Percentiles rank a stretch among this genome's conserved stretches.
These are phyloP conservation scores for Pleurostoma richardsiae DNA, from an alignment of 2,329 filamentous ascomycete genomes.

Conservation along the genomic window DNA sequence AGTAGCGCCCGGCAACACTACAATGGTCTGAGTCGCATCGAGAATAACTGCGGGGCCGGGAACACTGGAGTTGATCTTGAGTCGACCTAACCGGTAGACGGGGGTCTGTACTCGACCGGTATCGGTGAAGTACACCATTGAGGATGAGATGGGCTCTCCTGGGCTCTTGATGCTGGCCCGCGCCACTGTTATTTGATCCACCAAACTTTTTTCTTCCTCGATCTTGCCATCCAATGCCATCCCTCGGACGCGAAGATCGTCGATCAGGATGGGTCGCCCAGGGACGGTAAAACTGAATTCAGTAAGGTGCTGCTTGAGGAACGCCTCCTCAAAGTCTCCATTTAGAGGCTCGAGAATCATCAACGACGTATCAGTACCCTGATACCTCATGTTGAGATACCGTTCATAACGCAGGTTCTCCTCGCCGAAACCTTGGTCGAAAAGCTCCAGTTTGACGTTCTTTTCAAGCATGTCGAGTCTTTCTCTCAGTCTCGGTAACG, in stretches of 20 bases:
- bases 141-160: background rate
- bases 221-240: constrained; percentile 6
- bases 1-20: constrained; percentile 28
- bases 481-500: background rate
- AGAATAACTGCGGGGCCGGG: constrained; percentile 4
- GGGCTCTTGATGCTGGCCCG: background rate
- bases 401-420: constrained; percentile 30
- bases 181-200: background rate
- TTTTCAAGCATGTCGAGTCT: constrained; percentile 28
- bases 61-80: background rate
- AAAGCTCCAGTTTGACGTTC: constrained; percentile 21
- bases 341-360: constrained; percentile 10
- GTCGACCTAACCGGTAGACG: constrained; percentile 7
- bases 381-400: constrained; percentile 27
- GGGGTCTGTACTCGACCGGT: constrained; percentile 10
- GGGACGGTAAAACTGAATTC: constrained; percentile 23
- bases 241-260: constrained; percentile 21
- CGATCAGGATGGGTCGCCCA: constrained; percentile 18
- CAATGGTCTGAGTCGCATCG: constrained; percentile 37
- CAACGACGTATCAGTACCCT: constrained; percentile 26
- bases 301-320: constrained; percentile 19
- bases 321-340: constrained; percentile 9
- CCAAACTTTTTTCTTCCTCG: background rate
- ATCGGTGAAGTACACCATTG: constrained; percentile 12
- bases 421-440: constrained; percentile 30